Evolutionary conservation across 805 yeast species (phyloP), one percentile per base, ranked within the genome.

Genomic region (Zygoascus biomembranicola): DNA sequence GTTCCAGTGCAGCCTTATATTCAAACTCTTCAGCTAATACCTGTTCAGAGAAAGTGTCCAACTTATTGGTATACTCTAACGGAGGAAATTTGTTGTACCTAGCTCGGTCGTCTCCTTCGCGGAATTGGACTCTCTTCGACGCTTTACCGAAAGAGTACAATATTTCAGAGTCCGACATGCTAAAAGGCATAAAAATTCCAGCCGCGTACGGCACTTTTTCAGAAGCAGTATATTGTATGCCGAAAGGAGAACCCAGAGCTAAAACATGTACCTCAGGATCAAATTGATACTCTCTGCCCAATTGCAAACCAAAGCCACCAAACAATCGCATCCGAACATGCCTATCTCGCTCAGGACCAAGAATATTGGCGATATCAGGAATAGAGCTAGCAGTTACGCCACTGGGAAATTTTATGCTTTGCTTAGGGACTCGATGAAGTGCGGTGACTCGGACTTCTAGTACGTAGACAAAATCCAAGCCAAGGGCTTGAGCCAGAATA

Each of bases 381-480:
- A 47, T 31, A 32, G 32, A 13, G 37, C 28, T 32, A 20, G 23
- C 43, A 8, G 32, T 31, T 16, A 47, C 39, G 5, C 52, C 48
- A 20, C 35, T 19, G 5, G 23, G 28, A 19, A 46, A 43, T 11
- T 23, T 16, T 2, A 19, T 14, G 8, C 23, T 18, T 8, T 19
- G 44, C 26, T 42, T 42, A 18, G 44, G 16, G 10, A 42, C 44
- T 42, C 44, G 18, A 39, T 52, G 47, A 14, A 49, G 20, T 3
- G 31, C 16, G 11, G 50, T 52, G 43, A 47, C 51, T 28, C 65
- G 56, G 8, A 61, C 55, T 49, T 66, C 68, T 1, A 64, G 58
- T 2, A 63, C 57, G 52, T 65, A 66, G 5, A 59, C 68, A 14
- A 60, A 32, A 23, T 57, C 55, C 19, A 63, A 51, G 2, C 62